phyloP scores from a whole-genome alignment of 179 eudicot species.

The Gypsophila paniculata region DNA sequence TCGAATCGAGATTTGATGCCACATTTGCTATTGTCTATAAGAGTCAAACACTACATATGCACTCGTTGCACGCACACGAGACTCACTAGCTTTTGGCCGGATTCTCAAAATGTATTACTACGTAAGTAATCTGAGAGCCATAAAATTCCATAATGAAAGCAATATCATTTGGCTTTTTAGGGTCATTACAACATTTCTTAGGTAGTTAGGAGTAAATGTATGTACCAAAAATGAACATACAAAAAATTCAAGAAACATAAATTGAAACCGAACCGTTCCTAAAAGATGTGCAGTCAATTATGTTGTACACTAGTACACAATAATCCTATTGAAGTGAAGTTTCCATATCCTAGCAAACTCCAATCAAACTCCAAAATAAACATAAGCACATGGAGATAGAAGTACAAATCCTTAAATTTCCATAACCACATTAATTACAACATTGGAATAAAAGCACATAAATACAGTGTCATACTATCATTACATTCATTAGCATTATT shows the following conservation, averaged over 20 bases:
- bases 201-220: no score
- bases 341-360: conserved; percentile 18
- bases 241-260: not conserved
- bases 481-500: conserved; percentile 25
- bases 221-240: not conserved
- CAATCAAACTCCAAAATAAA: conserved; percentile 8
- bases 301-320: not conserved
- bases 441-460: not conserved
- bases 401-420: conserved; percentile 16
- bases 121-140: no score
- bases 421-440: conserved; percentile 19
- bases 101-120: no score
- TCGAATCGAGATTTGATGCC: no score
- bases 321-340: conserved; percentile 8
- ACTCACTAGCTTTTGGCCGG: no score
- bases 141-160: no score
- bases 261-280: not conserved
- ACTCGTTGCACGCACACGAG: no score
- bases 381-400: conserved; percentile 28
- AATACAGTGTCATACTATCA: conserved; percentile 12
- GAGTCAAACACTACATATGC: not conserved
- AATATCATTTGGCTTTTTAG: no score
- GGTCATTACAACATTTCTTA: no score
- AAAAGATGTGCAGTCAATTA: not conserved
- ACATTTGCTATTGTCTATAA: not conserved